These are phyloP conservation scores for Hyphodiscus hymeniophilus DNA, from an alignment of 495 filamentous ascomycete species.

Conservation along the genomic window DNA sequence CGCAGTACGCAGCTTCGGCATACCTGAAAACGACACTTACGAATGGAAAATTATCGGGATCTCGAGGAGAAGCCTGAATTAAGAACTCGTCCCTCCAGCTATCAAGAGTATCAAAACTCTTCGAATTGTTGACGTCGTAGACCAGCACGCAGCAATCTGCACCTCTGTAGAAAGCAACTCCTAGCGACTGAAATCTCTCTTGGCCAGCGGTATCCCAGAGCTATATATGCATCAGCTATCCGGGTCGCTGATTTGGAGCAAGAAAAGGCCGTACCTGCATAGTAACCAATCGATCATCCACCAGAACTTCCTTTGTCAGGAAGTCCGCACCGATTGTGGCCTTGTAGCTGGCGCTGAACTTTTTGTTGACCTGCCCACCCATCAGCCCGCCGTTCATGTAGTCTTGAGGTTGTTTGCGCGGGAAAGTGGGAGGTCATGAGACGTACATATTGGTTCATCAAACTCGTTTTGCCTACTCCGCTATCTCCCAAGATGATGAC, in stretches of 20 bases:
- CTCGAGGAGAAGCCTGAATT: constrained; percentile 92
- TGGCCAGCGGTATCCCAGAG: constrained; percentile 99
- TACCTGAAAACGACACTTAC: no score
- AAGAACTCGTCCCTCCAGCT: constrained; percentile 98
- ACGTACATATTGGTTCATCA: constrained; percentile 99
- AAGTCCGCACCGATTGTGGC: constrained; percentile 99
- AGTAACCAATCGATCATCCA: constrained; percentile 93
- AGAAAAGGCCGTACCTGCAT: constrained; percentile 70
- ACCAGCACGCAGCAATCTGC: constrained; percentile 98
- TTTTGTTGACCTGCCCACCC: constrained; percentile 85
- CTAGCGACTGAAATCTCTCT: constrained; percentile 94
- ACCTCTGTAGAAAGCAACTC: constrained; percentile 96
- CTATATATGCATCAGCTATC: constrained; percentile 35
- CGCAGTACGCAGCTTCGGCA: background rate
- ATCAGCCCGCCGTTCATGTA: constrained; percentile 2
- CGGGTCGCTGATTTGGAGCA: background rate
- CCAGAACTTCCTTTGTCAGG: constrained; percentile 93
- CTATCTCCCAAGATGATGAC: constrained; percentile 98
- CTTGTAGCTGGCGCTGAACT: constrained; percentile 99
- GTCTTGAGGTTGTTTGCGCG: background rate
- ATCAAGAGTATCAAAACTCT: constrained; percentile 97
- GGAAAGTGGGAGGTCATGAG: constrained; percentile 8
- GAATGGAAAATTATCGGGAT: constrained; percentile 97
- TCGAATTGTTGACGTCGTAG: constrained; percentile 98
- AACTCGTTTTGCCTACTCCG: constrained; percentile 96